phyloP scores from a whole-genome alignment of 208 protist genomes.

The Crithidia bombi region DNA sequence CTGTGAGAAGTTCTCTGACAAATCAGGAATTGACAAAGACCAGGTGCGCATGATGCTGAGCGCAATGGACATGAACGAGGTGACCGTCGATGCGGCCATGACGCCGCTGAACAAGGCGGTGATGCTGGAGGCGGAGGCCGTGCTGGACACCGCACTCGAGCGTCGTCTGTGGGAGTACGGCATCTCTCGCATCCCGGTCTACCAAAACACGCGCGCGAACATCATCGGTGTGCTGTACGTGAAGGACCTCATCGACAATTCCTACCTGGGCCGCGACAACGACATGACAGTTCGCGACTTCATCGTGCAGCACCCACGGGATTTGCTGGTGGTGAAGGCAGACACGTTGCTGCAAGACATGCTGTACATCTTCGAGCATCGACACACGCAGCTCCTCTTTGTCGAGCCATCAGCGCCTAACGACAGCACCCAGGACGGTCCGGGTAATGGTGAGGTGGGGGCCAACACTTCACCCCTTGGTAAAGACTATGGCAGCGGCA shows the following conservation, averaged over 20 bases:
- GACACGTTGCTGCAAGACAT: constrained; percentile 55
- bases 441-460: background rate
- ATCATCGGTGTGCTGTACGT: constrained; percentile 83
- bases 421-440: background rate
- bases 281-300: constrained; percentile 61
- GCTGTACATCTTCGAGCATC: constrained; percentile 63
- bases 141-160: constrained; percentile 50
- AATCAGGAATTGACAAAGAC: constrained; percentile 65
- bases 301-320: constrained; percentile 54
- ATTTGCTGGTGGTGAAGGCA: constrained; percentile 52
- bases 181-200: constrained; percentile 77
- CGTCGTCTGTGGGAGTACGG: constrained; percentile 71
- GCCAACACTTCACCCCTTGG: background rate
- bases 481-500: background rate
- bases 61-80: constrained; percentile 73
- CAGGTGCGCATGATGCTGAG: constrained; percentile 82
- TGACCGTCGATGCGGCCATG: constrained; percentile 48
- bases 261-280: constrained; percentile 35
- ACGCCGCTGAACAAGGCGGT: constrained; percentile 61
- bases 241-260: constrained; percentile 64
- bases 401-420: constrained; percentile 26
- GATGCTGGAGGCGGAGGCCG: constrained; percentile 49
- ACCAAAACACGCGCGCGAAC: constrained; percentile 33
- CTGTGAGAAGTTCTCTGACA: constrained; percentile 75
- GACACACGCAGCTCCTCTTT: constrained; percentile 66